Conservation (phyloP, 129 eudicot species). For the Lonicera japonica region DNA sequence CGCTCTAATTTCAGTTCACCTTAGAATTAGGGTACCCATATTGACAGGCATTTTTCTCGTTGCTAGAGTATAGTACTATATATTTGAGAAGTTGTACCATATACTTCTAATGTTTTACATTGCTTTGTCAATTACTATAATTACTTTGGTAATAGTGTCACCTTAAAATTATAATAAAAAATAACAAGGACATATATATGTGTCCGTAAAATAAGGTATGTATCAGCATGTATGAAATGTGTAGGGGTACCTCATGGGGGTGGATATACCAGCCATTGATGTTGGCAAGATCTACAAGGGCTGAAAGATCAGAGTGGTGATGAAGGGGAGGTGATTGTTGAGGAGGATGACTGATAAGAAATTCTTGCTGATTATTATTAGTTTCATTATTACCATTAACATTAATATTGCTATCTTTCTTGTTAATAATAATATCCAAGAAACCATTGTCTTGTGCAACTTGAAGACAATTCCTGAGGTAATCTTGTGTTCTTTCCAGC, state of each 20-base stretch:
- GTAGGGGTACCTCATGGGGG: constrained; percentile 52
- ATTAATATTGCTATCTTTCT: constrained; percentile 8
- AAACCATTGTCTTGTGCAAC: constrained; percentile 75
- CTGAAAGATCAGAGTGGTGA: constrained; percentile 35
- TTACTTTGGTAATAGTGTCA: no score
- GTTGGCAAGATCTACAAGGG: constrained; percentile 50
- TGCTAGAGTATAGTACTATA: no score
- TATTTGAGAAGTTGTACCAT: no score
- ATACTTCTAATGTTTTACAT: no score
- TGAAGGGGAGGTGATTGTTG: constrained; percentile 9
- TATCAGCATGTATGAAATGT: no score
- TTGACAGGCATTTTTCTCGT: no score
- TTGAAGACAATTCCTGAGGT: constrained; percentile 59
- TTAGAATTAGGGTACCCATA: no score
- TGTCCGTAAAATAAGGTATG: no score
- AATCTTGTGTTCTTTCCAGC: constrained; percentile 67
- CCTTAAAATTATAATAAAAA: no score
- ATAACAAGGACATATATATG: no score
- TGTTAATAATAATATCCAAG: constrained; percentile 40
- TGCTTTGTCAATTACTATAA: no score
- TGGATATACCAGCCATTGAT: constrained; percentile 69
- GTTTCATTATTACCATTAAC: neutral
- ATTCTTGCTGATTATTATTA: constrained; percentile 16
- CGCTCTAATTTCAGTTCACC: no score
- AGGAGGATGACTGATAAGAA: constrained; percentile 14